Conservation (phyloP, 2,329 filamentous ascomycete species). For the Sporothrix brasiliensis region DNA sequence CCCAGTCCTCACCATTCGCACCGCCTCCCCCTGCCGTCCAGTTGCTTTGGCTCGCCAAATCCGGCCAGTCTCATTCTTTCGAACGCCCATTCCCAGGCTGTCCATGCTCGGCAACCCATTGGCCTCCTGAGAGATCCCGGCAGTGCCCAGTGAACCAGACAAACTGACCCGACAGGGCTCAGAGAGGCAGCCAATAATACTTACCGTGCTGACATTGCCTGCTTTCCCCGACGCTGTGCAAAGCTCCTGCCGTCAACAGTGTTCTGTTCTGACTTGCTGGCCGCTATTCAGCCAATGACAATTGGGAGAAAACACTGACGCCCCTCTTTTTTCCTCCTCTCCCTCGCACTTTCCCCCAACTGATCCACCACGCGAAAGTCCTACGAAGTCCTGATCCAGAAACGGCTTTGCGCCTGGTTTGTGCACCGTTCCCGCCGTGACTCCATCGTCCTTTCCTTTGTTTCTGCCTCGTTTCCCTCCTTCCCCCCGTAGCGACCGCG, state of each 20-base stretch:
- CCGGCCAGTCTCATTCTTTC: background rate
- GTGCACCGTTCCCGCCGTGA: conserved; percentile 14
- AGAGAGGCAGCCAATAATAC: conserved; percentile 24
- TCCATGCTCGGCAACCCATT: background rate
- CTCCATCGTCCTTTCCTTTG: background rate
- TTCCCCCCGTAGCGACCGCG: conserved; percentile 8
- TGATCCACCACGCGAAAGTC: conserved; percentile 30
- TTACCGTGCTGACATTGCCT: conserved; percentile 2
- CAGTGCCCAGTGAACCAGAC: background rate
- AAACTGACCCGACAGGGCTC: background rate
- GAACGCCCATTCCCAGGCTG: background rate
- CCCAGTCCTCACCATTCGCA: background rate
- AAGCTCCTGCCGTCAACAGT: background rate
- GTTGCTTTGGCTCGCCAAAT: background rate
- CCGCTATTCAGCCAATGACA: background rate
- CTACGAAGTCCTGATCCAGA: conserved; percentile 32
- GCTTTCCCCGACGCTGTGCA: background rate
- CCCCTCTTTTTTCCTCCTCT: conserved; percentile 1
- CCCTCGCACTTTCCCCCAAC: conserved; percentile 16
- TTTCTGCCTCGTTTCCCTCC: conserved; percentile 12
- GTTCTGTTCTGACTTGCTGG: background rate
- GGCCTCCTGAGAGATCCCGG: background rate
- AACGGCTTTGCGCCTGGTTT: conserved; percentile 1
- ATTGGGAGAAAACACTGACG: background rate
- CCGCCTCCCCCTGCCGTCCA: background rate